A percentile compares a stretch with the other conserved stretches of the same genome.
These are phyloP conservation scores for Suillus subluteus DNA, from an alignment of 768 basidiomycete genomes.

Conservation along the genomic window DNA sequence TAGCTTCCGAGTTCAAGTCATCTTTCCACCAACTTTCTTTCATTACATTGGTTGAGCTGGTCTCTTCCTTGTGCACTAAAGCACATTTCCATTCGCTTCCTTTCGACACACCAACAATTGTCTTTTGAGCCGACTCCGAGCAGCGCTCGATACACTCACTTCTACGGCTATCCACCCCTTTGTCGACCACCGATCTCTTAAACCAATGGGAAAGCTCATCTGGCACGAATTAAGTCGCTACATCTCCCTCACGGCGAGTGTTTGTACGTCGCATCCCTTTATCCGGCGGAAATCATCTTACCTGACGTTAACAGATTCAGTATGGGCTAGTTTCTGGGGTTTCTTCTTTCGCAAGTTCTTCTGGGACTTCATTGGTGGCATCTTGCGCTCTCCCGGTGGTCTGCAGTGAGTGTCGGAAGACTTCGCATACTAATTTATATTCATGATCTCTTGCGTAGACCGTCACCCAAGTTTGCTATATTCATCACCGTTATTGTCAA, in stretches of 20 bases:
- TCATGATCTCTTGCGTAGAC: conserved; percentile 41
- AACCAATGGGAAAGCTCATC: conserved; percentile 74
- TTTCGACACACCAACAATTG: conserved; percentile 26
- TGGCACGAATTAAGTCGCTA: conserved; percentile 81
- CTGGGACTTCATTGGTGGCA: conserved; percentile 92
- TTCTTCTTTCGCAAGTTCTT: conserved; percentile 92
- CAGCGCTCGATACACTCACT: conserved; percentile 20
- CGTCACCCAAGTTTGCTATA: conserved; percentile 57
- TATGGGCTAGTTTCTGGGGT: conserved; percentile 84
- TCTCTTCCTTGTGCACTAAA: conserved; percentile 33
- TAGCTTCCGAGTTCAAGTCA: conserved; percentile 5
- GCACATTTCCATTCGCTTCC: conserved; percentile 26
- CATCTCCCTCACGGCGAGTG: conserved; percentile 67
- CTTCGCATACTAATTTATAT: neutral
- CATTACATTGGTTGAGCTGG: conserved; percentile 34
- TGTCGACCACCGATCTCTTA: conserved; percentile 7
- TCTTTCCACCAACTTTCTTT: conserved; percentile 9
- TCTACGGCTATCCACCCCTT: conserved; percentile 5
- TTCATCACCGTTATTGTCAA: conserved; percentile 81
- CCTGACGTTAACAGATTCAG: conserved; percentile 53
- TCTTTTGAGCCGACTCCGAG: conserved; percentile 21
- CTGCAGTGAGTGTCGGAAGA: conserved; percentile 59
- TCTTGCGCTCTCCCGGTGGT: conserved; percentile 76
- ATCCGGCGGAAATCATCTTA: conserved; percentile 11
- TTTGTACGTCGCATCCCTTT: conserved; percentile 57